A percentile compares a stretch with the other conserved stretches of the same genome.
Evolutionary conservation across 257 asterid species (phyloP).

Genomic region (Thymus mandschuricus): DNA sequence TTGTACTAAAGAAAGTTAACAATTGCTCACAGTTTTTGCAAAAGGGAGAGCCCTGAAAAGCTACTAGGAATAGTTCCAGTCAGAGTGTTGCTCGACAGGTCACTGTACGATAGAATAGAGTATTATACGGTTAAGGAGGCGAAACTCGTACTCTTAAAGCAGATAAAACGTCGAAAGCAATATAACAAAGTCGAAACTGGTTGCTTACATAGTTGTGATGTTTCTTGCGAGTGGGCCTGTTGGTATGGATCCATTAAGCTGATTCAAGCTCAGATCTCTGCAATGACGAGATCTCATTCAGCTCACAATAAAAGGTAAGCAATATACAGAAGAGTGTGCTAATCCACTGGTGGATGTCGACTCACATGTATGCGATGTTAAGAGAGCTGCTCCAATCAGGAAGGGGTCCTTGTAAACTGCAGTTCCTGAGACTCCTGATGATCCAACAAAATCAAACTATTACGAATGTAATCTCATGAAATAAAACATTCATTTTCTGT

Average conservation of each 20-base stretch:
- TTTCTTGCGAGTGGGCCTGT: conserved; percentile 56
- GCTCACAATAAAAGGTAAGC: conserved; percentile 7
- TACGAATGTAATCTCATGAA: conserved; percentile 20
- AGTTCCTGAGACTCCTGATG: conserved; percentile 97
- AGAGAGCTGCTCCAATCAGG: conserved; percentile 79
- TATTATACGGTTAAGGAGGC: conserved; percentile 15
- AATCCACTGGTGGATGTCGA: background rate
- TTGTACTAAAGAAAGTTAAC: conserved; percentile 23
- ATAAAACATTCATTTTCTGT: background rate
- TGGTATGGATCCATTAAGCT: conserved; percentile 77
- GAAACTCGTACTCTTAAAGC: conserved; percentile 14
- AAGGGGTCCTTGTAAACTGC: conserved; percentile 81
- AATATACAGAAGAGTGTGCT: too few species aligned
- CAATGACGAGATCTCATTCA: conserved; percentile 28
- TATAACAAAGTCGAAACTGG: conserved; percentile 21
- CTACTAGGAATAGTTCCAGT: conserved; percentile 75
- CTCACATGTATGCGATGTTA: conserved; percentile 78
- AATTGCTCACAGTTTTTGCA: conserved; percentile 80
- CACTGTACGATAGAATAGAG: conserved; percentile 50
- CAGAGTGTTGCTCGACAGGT: conserved; percentile 75
- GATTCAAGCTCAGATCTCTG: conserved; percentile 88
- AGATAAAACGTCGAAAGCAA: conserved; percentile 3
- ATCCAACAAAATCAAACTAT: conserved; percentile 29
- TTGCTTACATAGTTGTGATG: conserved; percentile 85
- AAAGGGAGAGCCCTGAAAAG: conserved; percentile 76